Evolutionary conservation across 495 filamentous ascomycete species (phyloP), one percentile per base, ranked within the genome.

Genomic region (Aspergillus conjunctus): DNA sequence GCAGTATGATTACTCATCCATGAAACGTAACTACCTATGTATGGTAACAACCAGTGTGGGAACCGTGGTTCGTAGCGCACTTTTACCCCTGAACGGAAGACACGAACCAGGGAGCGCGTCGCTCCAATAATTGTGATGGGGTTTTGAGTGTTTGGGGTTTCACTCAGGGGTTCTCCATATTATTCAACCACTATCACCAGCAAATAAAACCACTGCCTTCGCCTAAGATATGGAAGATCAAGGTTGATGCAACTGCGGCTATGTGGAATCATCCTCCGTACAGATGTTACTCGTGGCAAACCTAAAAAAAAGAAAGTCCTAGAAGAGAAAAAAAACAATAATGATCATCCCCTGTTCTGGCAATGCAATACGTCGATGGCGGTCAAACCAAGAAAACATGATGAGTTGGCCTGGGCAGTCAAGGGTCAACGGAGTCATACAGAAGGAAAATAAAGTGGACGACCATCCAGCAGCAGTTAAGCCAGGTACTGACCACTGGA

Each of bases 61-160:
- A 72, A 69, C 72, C 74, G 67, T 68, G 74, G 74, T 74, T 72
- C 70, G 43, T 58, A 54, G 58, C 33, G 55, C 43, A 54, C 26
- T 62, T 66, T 63, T 70, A 73, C 72, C 74, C 69, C 69, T 69
- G 66, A 69, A 62, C 51, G 54, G 67, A 64, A 53, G 62, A 59
- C 58, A 62, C 59, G 63, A 65, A 63, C 66, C 66, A 41, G 50
- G 41, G 56, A 21, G 56, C 51, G 51, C 41, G 51, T 49, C 22
- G 14, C 22, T 44, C 20, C 39, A 50, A 51, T 63, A 70, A 60
- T 70, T 70, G 56, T 57, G 64, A 58, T 54, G 30, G 54, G 60
- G 48, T 48, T 54, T 18, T 39, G 43, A 32, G 43, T 11, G 18
- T 21, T 48, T 48, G 17, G n/a, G 18, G 44, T 21, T 21, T 45